Evolutionary conservation across 208 protist species (phyloP).

Genomic region (Leishmania aethiopica): DNA sequence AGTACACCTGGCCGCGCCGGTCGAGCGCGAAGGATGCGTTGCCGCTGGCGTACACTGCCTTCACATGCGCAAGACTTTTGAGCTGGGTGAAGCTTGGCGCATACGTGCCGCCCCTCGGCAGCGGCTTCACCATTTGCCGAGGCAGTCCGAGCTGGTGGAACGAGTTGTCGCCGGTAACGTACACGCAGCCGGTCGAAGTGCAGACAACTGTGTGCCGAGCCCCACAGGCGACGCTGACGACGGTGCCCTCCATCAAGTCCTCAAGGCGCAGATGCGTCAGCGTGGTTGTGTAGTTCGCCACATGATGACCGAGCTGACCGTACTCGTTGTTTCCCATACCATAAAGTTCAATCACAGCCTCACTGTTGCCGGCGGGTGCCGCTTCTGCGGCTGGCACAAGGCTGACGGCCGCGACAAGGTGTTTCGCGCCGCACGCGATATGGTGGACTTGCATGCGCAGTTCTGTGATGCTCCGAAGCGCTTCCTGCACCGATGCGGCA

Average conservation of each 20-base stretch:
- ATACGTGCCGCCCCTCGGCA: constrained; percentile 14
- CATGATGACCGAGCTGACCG: constrained; percentile 68
- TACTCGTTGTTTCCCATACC: constrained; percentile 83
- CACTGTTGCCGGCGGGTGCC: not conserved
- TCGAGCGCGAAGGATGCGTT: constrained; percentile 76
- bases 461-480: constrained; percentile 8
- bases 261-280: constrained; percentile 59
- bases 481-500: constrained; percentile 19
- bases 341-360: constrained; percentile 27
- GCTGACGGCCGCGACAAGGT: constrained; percentile 48
- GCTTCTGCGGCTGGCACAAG: constrained; percentile 10
- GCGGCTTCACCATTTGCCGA: constrained; percentile 31
- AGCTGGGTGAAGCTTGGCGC: constrained; percentile 55
- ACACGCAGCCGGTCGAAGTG: constrained; percentile 65
- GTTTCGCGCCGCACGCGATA: constrained; percentile 59
- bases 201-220: constrained; percentile 63
- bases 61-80: constrained; percentile 50
- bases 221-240: constrained; percentile 69
- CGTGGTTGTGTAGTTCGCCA: constrained; percentile 65
- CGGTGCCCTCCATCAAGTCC: constrained; percentile 42
- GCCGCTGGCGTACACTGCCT: constrained; percentile 53
- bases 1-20: constrained; percentile 60
- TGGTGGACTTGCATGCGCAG: constrained; percentile 43
- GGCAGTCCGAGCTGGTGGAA: constrained; percentile 67
- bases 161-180: constrained; percentile 77